Evolutionary conservation across 768 basidiomycete species (phyloP), one percentile per base, ranked within the genome.

Genomic region (Mycena capillaripes): DNA sequence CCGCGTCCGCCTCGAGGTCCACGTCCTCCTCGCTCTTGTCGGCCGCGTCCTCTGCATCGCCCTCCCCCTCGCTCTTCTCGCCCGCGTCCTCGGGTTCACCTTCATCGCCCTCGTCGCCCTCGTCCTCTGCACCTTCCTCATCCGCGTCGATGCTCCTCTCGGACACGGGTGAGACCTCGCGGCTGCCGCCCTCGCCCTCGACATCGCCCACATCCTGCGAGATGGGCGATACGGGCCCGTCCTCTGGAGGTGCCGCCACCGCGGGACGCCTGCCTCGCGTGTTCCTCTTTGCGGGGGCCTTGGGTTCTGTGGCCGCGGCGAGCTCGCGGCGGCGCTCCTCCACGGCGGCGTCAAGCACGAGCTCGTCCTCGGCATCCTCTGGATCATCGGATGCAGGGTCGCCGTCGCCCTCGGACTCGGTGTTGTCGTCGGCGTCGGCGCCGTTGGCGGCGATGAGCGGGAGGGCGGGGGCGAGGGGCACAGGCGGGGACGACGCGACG

Each of bases 361-460:
- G 70, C 53, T 74, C 76, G 40, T 72, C 78, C 32, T 80, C 81
- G 27, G 78, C 79, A 52, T 85, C 84, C 46, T 83, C 83, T 36
- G 81, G 83, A 23, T 83, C 83, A 27, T 81, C 80, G 11, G 69
- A 65, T 21, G 42, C 72, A 34, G 78, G 73, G 36, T 40, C 48
- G 46, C 27, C 61, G 1, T 77, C 76, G 64, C 77, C 79, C 19
- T 79, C 74, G 34, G 68, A 68, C 27, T 83, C 83, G 19, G 79
- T 80, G 34, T 81, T 80, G n/a, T 79, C 77, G 56, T 81, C 79
- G 60, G 77, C 77, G 36, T 58, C 55, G 17, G 16, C 44, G 29
- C 58, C 70, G 50, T 66, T 80, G 68, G 52, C 14, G 3, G 63
- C 57, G 27, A 66, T 60, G 42, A 72, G 50, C 21, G 73, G 65